These are phyloP conservation scores for Westerdykella ornata DNA, from an alignment of 2,329 filamentous ascomycete genomes.

Conservation along the genomic window DNA sequence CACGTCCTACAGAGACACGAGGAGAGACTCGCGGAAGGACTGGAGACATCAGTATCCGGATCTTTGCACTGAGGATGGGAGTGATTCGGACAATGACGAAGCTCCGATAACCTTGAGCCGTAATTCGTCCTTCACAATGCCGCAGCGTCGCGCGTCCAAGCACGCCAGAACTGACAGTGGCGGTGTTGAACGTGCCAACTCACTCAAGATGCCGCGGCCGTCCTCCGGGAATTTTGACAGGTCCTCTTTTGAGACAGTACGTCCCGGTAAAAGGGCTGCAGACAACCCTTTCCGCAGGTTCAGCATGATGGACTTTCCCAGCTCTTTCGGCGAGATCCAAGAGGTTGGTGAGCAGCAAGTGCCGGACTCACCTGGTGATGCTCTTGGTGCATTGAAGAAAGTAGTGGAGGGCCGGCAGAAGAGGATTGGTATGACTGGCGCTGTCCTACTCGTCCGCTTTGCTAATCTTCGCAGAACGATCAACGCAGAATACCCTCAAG, in stretches of 20 bases:
- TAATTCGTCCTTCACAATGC: conserved; percentile 32
- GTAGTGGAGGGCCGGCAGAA: conserved; percentile 35
- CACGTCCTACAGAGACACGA: conserved; percentile 25
- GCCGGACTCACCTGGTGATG: conserved; percentile 34
- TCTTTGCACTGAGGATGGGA: conserved; percentile 40
- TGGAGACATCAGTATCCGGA: conserved; percentile 39
- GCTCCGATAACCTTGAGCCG: conserved; percentile 24
- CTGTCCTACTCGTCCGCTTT: conserved; percentile 1
- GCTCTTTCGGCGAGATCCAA: conserved; percentile 16
- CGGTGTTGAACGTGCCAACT: conserved; percentile 22
- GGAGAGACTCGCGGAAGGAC: conserved; percentile 21
- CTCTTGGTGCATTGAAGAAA: conserved; percentile 38
- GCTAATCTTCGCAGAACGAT: conserved; percentile 22
- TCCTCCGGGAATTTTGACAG: conserved; percentile 27
- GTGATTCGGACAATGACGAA: conserved; percentile 34
- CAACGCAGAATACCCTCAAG: conserved; percentile 34
- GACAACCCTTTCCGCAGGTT: conserved; percentile 24
- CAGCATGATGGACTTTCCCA: conserved; percentile 31
- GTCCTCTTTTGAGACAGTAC: conserved; percentile 25
- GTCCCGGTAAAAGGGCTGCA: conserved; percentile 16
- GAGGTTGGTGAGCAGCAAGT: conserved; percentile 19
- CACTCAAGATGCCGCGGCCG: conserved; percentile 30
- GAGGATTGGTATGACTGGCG: conserved; percentile 24
- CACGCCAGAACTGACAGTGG: conserved; percentile 32
- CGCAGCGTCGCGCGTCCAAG: conserved; percentile 29